Percentiles rank a stretch among this genome's conserved stretches.
Conservation (phyloP, 208 protist genomes). For the Leishmania aethiopica region DNA sequence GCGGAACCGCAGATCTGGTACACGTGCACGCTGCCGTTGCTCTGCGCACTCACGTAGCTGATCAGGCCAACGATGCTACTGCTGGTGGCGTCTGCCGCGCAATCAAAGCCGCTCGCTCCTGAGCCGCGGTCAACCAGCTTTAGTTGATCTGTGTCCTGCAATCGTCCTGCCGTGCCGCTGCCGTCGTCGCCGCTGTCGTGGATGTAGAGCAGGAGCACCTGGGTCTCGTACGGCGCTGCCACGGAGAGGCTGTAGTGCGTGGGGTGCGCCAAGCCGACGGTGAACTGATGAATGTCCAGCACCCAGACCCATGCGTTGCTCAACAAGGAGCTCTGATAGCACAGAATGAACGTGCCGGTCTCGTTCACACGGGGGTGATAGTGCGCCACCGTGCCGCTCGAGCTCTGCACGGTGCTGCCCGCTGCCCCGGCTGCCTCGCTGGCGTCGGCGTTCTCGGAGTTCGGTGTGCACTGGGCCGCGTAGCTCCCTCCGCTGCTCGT, state of each 20-base stretch:
- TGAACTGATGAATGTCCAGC: constrained; percentile 56
- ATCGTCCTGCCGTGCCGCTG: constrained; percentile 13
- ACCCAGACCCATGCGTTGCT: constrained; percentile 67
- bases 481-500: constrained; percentile 31
- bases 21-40: constrained; percentile 44
- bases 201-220: constrained; percentile 54
- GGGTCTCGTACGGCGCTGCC: constrained; percentile 55
- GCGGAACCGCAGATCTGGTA: constrained; percentile 64
- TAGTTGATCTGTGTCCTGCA: constrained; percentile 44
- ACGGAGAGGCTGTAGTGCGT: constrained; percentile 51
- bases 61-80: constrained; percentile 52
- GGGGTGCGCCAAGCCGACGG: constrained; percentile 66
- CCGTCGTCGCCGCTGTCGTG: constrained; percentile 25
- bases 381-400: constrained; percentile 49
- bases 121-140: constrained; percentile 57
- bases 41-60: constrained; percentile 35
- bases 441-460: constrained; percentile 69
- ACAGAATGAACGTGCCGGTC: constrained; percentile 76
- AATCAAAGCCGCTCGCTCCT: constrained; percentile 50
- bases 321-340: constrained; percentile 72
- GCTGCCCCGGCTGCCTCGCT: constrained; percentile 36
- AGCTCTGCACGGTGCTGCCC: constrained; percentile 52
- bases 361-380: constrained; percentile 74
- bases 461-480: constrained; percentile 43
- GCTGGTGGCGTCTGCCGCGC: constrained; percentile 33